Conservation (phyloP, 164 flowering plant species). For the Echeveria elegans region DNA sequence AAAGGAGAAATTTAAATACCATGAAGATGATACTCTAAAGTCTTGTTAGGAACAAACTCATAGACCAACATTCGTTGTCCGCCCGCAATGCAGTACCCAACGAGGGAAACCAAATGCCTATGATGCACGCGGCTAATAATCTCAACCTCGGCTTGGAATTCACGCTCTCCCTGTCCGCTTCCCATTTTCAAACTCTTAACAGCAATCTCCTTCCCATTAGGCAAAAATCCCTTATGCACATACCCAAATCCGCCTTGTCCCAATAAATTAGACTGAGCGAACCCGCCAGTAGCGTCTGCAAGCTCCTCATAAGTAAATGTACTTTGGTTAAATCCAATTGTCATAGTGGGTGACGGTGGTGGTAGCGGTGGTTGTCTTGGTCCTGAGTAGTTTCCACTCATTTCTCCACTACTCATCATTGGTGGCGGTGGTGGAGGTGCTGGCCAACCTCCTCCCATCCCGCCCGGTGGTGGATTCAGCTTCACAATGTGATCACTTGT, state of each 20-base stretch:
- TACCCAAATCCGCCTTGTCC: conserved; percentile 88
- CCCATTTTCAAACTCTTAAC: conserved; percentile 69
- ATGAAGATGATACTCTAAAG: conserved; percentile 62
- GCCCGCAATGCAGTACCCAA: conserved; percentile 65
- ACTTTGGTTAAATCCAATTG: conserved; percentile 23
- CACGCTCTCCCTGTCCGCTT: conserved; percentile 81
- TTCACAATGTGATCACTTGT: conserved; percentile 9
- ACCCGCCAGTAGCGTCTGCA: conserved; percentile 48
- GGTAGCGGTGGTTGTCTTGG: conserved; percentile 13
- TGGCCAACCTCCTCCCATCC: conserved; percentile 11
- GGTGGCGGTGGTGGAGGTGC: conserved; percentile 12
- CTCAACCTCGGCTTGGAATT: conserved; percentile 78
- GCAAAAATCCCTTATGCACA: conserved; percentile 68
- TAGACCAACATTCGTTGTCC: conserved; percentile 66
- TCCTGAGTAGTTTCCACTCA: conserved; percentile 11
- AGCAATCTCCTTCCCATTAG: conserved; percentile 59
- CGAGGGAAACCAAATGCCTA: conserved; percentile 65
- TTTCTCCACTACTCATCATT: conserved; percentile 12
- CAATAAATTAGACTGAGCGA: conserved; percentile 41
- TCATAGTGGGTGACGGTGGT: conserved; percentile 11
- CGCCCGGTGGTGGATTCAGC: conserved; percentile 6
- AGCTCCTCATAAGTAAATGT: conserved; percentile 64
- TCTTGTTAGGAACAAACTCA: conserved; percentile 62
- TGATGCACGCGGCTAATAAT: conserved; percentile 84
- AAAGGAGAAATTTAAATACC: conserved; percentile 23